These are phyloP conservation scores for Teunomyces cretensis DNA, from an alignment of 805 yeast genomes.

Conservation along the genomic window DNA sequence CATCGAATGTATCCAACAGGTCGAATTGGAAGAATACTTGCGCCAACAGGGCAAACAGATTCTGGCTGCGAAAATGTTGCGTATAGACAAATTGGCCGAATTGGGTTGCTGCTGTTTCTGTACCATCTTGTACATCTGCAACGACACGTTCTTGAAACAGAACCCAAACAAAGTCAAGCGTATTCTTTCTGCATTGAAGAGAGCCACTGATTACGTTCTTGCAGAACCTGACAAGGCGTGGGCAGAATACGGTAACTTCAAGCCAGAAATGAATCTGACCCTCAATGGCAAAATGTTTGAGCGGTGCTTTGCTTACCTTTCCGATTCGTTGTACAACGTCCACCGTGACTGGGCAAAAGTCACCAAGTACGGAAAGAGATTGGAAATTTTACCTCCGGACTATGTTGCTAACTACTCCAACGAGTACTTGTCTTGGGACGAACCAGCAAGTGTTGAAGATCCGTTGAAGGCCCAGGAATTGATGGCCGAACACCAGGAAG, in stretches of 20 bases:
- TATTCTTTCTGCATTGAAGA: constrained; percentile 49
- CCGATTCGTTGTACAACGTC: constrained; percentile 51
- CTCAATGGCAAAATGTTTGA: constrained; percentile 47
- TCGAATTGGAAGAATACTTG: constrained; percentile 53
- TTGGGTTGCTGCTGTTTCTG: constrained; percentile 62
- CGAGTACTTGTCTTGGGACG: constrained; percentile 49
- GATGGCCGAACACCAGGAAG: constrained; percentile 47
- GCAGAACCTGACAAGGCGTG: constrained; percentile 46
- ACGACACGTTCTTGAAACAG: constrained; percentile 47
- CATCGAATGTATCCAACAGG: constrained; percentile 60
- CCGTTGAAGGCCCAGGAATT: constrained; percentile 48
- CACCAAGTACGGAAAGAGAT: constrained; percentile 54
- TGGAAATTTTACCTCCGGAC: constrained; percentile 50
- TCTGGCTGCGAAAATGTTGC: constrained; percentile 52
- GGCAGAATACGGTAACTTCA: constrained; percentile 45
- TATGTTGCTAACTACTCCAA: constrained; percentile 52
- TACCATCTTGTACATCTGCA: constrained; percentile 52
- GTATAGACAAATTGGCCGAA: constrained; percentile 56
- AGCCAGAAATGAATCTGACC: constrained; percentile 44
- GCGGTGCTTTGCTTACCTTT: constrained; percentile 56
- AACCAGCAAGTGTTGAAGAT: constrained; percentile 45
- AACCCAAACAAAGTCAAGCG: constrained; percentile 47
- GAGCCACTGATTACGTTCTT: constrained; percentile 50
- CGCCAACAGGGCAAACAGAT: constrained; percentile 42
- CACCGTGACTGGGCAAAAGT: constrained; percentile 60